These are phyloP conservation scores for Blastocystis sp. DNA, from an alignment of 352 stramenopile genomes.

Conservation along the genomic window DNA sequence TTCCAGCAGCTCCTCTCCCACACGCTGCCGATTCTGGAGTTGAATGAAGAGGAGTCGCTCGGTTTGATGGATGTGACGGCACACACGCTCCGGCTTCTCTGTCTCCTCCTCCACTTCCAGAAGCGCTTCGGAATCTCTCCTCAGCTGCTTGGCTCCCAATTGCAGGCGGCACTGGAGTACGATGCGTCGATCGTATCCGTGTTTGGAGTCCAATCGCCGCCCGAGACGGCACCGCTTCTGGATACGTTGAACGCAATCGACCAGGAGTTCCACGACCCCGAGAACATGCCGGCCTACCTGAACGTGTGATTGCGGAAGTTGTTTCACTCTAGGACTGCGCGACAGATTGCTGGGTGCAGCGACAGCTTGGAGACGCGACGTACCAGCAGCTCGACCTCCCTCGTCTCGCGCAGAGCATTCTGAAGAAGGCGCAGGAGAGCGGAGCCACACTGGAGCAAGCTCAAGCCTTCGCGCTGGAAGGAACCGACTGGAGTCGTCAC, in stretches of 20 bases:
- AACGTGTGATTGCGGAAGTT: background rate
- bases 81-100: background rate
- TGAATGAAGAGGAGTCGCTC: background rate
- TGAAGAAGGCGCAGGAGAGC: background rate
- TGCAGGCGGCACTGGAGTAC: slow-evolving; percentile 8
- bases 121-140: slow-evolving; percentile 1
- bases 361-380: background rate
- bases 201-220: background rate
- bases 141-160: background rate
- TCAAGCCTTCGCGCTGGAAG: background rate
- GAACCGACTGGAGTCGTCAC: background rate
- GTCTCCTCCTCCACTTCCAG: slow-evolving; percentile 14
- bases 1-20: background rate
- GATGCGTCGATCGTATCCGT: background rate
- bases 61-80: background rate
- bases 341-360: slow-evolving; percentile 2
- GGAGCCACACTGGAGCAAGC: background rate
- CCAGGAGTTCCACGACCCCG: background rate
- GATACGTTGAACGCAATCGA: background rate
- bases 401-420: background rate
- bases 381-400: slow-evolving; percentile 24
- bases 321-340: slow-evolving; percentile 7
- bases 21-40: background rate
- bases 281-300: slow-evolving; percentile 14
- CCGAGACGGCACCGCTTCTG: background rate